Base-by-base conservation (phyloP, 225 moss, liverwort and hornwort species). In the Straminergon stramineum region DNA sequence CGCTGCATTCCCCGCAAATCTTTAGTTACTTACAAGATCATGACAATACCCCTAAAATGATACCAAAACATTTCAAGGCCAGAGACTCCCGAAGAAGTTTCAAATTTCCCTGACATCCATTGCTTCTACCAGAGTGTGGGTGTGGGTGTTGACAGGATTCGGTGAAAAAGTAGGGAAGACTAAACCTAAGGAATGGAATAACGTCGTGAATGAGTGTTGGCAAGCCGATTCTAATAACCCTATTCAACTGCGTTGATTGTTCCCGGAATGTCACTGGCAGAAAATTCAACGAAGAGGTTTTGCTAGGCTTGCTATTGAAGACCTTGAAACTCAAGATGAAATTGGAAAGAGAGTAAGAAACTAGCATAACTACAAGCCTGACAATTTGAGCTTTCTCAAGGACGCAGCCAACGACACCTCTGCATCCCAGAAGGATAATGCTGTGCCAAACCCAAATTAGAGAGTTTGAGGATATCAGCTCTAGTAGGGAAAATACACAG, bases 1-100 rank as follows among this genome's bases (percentile, higher is more conserved):
- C 45, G 92, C 98, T 98, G 86, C 83, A 83, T 17, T 37, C 27
- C 17, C 34, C 66, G 5, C 16, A 21, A 81, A 61, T 81, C 27
- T 13, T 19, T 13, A 81, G 81, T 81, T 81, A 60, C 13, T 10
- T 8, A 39, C 13, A 58, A 58, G 28, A 58, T 26, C 39, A 7
- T 6, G 27, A 28, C 11, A 57, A n/a, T 17, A 27, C 4, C 6
- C 11, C 5, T 27, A 27, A 79, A 57, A 39, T 53, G 14, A n/a
- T 79, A 79, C 17, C 58, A 28, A 56, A 39, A 39, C 27, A 58
- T 39, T 79, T 28, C 58, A n/a, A 57, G 4, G 4, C 16, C n/a
- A n/a, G 55, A 79, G 6, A 27, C 11, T 11, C 1, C 27, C 1
- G 39, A 80, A 60, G 39, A 60, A 60, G 60, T 60, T 58, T 79